Evolutionary conservation across 306 rosid genomes (phyloP).

Genomic region (Luffa aegyptiaca): DNA sequence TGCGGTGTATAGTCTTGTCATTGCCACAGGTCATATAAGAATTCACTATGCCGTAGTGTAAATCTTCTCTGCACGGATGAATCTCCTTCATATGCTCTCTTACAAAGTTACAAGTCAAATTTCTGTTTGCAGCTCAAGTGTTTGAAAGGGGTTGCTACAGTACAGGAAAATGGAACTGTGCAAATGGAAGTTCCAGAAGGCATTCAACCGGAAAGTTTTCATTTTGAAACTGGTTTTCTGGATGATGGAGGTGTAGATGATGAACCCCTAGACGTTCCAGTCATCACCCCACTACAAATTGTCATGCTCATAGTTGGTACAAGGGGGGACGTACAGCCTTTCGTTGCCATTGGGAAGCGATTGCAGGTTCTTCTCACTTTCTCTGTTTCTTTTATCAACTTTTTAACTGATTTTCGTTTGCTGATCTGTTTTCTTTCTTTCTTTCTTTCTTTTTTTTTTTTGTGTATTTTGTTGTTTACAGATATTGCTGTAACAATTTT

Average conservation of each 20-base stretch:
- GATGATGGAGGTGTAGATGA: conserved; percentile 11
- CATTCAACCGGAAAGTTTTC: conserved; percentile 25
- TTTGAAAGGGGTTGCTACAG: conserved; percentile 37
- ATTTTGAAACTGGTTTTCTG: conserved; percentile 24
- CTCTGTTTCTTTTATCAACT: neutral
- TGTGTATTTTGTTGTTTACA: neutral
- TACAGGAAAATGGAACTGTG: conserved; percentile 63
- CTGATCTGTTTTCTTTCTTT: neutral
- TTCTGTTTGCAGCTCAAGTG: conserved; percentile 38
- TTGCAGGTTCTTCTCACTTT: conserved; percentile 53
- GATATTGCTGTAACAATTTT: neutral
- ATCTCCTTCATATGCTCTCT: neutral
- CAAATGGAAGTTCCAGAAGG: conserved; percentile 53
- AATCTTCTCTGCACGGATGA: neutral
- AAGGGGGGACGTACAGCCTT: conserved; percentile 92
- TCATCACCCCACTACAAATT: conserved; percentile 57
- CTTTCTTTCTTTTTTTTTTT: neutral
- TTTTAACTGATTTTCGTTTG: neutral
- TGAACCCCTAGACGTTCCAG: conserved; percentile 19
- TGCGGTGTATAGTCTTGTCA: neutral
- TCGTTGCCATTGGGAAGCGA: conserved; percentile 80
- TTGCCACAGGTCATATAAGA: neutral
- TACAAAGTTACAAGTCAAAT: neutral
- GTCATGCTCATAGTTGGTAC: conserved; percentile 95
- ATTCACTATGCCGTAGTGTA: neutral